These are phyloP conservation scores for Acer campestre DNA, from an alignment of 345 rosid species.

Conservation along the genomic window DNA sequence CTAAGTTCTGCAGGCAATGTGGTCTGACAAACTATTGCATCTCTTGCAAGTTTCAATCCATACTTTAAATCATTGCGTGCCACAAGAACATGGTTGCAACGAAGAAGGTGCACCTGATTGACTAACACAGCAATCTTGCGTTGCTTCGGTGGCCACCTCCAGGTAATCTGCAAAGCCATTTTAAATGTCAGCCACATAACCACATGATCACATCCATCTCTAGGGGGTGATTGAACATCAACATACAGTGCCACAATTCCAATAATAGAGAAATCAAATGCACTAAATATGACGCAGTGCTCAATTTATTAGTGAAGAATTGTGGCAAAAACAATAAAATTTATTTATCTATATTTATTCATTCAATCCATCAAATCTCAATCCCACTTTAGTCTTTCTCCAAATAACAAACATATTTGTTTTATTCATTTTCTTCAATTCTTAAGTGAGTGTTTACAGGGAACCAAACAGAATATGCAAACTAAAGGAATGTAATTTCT, in stretches of 20 bases:
- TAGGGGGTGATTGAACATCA: not conserved
- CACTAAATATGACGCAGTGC: slow-evolving; percentile 2
- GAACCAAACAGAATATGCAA: no score
- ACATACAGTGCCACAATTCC: not conserved
- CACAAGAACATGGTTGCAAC: slow-evolving; percentile 41
- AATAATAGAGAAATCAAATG: not conserved
- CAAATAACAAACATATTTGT: no score
- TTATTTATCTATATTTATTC: not conserved
- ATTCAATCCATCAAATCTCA: slow-evolving; percentile 58
- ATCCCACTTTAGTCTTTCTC: no score
- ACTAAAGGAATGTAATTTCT: not conserved
- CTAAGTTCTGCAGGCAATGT: no score
- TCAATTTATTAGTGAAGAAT: not conserved
- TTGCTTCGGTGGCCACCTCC: slow-evolving; percentile 41
- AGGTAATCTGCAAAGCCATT: slow-evolving; percentile 45
- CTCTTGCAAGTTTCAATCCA: no score
- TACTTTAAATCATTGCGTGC: no score
- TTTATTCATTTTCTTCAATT: no score
- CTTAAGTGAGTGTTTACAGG: no score
- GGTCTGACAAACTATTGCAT: no score
- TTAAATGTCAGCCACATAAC: not conserved
- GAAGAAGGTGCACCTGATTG: slow-evolving; percentile 50
- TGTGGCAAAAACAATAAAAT: no score
- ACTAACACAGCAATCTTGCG: slow-evolving; percentile 46
- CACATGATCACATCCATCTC: not conserved